Evolutionary conservation across 2,329 filamentous ascomycete genomes (phyloP).

Genomic region (Lasiodiplodia sp.): DNA sequence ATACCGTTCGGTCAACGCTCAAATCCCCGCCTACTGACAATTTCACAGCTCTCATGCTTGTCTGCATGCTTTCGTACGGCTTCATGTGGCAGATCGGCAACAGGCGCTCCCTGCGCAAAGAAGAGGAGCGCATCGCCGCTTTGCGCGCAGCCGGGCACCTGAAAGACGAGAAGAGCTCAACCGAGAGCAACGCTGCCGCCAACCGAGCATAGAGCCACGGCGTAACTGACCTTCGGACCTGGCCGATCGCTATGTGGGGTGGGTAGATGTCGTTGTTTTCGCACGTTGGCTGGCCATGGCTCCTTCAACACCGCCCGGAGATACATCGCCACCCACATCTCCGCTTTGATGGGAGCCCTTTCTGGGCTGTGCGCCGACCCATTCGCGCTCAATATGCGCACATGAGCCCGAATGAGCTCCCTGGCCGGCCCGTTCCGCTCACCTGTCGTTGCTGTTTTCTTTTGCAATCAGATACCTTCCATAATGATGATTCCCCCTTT

Average conservation of each 20-base stretch:
- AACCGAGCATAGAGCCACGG: background rate
- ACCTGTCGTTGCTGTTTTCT: background rate
- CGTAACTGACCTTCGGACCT: background rate
- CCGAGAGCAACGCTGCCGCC: background rate
- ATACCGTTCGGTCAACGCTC: background rate
- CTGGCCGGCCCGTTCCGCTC: conserved; percentile 19
- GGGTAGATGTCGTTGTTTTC: background rate
- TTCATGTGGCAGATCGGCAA: conserved; percentile 37
- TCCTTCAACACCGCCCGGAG: conserved; percentile 4
- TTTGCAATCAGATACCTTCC: background rate
- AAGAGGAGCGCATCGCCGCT: conserved; percentile 34
- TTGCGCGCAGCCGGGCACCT: conserved; percentile 34
- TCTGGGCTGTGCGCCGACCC: background rate
- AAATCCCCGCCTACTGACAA: background rate
- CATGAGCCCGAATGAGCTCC: background rate
- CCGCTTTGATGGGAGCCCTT: background rate
- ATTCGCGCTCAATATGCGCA: background rate
- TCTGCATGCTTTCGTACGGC: conserved; percentile 35
- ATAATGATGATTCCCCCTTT: conserved; percentile 11
- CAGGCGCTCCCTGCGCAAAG: conserved; percentile 33
- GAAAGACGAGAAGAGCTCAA: conserved; percentile 28
- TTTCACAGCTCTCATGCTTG: conserved; percentile 35
- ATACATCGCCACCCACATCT: conserved; percentile 9
- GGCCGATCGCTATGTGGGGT: background rate
- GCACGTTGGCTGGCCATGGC: background rate